Base-by-base conservation (phyloP, 257 asterid genomes). In the Eustoma russellianum region DNA sequence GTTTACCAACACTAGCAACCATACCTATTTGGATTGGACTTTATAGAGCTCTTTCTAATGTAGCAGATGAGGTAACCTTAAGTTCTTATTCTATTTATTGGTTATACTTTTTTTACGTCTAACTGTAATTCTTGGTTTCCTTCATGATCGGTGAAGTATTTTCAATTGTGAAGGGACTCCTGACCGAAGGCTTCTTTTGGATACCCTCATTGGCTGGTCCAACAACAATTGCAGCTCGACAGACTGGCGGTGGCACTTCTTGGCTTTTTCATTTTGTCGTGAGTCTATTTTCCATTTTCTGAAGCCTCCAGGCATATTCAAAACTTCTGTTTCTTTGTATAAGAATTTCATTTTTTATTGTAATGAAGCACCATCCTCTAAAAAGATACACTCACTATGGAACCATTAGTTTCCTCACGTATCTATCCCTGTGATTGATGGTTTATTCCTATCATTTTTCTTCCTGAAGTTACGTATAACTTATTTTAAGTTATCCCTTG, bases 21-120 rank as follows among this genome's bases (percentile, higher is more conserved):
- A 92, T 92, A 54, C 99, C 99, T 1, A 83, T 92, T 72, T 92
- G 99, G 99, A 92, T 92, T 56, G 99, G 99, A 44, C 97, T 92
- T 52, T 92, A 92, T 62, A 79, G 99, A 73, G 99, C 99, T 53
- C 97, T 92, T 68, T 88, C 97, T 56, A 92, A 92, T 60, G 99
- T 79, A 63, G 99, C 99, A 17, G 72, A 92, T 72, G 99, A 92
- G 98, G 98, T 91, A 74, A 60, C 64, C 7, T 52, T 57, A 58
- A 17, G 28, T 58, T 48, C 11, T 24, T 34, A 44, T 50, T 50
- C 55, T 53, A 19, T 12, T 53, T 56, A 30, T 57, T 38, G 12
- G 33, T 19, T 38, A 7, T 38, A 38, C 2, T 38, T 8, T 38
- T 54, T 40, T n/a, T 12, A 12, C 6, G 44, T 67, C 50, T 38